Percentiles rank a stretch among this genome's conserved stretches.
Evolutionary conservation across 768 basidiomycete species (phyloP).

Genomic region (Tricholomella constricta): DNA sequence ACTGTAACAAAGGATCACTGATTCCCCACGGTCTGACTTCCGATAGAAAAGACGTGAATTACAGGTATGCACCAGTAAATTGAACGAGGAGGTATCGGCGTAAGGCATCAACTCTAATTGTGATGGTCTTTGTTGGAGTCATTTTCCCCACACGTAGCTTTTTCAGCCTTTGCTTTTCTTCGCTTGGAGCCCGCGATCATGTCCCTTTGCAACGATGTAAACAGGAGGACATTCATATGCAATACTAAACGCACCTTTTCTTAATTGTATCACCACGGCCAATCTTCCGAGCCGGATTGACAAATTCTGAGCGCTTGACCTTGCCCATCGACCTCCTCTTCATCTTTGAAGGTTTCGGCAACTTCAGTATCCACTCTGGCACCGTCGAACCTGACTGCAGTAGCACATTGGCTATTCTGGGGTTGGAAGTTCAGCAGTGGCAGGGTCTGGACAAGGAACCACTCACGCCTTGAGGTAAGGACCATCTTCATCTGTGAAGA

Average conservation of each 20-base stretch:
- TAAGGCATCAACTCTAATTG: neutral
- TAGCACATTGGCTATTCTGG: slow-evolving; percentile 93
- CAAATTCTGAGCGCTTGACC: slow-evolving; percentile 73
- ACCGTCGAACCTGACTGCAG: slow-evolving; percentile 88
- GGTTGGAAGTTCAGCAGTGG: slow-evolving; percentile 1
- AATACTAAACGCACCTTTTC: slow-evolving; percentile 53
- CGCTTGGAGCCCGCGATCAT: slow-evolving; percentile 79
- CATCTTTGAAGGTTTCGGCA: slow-evolving; percentile 92
- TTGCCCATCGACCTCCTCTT: slow-evolving; percentile 85
- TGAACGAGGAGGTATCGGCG: neutral
- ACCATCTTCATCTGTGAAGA: slow-evolving; percentile 92
- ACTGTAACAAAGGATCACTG: neutral
- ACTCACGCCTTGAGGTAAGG: slow-evolving; percentile 87
- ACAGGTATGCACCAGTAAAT: neutral
- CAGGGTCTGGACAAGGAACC: slow-evolving; percentile 1
- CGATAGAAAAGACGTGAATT: neutral
- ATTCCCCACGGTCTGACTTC: neutral
- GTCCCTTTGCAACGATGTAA: slow-evolving; percentile 48
- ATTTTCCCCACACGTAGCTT: neutral
- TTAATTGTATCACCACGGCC: slow-evolving; percentile 73
- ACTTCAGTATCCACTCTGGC: slow-evolving; percentile 92
- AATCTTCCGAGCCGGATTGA: slow-evolving; percentile 69
- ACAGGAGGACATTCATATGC: slow-evolving; percentile 1
- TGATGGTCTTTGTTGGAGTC: neutral
- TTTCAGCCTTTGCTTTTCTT: slow-evolving; percentile 47